phyloP scores from a whole-genome alignment of 2,329 filamentous ascomycete genomes.

The Hymenoscyphus repandus region DNA sequence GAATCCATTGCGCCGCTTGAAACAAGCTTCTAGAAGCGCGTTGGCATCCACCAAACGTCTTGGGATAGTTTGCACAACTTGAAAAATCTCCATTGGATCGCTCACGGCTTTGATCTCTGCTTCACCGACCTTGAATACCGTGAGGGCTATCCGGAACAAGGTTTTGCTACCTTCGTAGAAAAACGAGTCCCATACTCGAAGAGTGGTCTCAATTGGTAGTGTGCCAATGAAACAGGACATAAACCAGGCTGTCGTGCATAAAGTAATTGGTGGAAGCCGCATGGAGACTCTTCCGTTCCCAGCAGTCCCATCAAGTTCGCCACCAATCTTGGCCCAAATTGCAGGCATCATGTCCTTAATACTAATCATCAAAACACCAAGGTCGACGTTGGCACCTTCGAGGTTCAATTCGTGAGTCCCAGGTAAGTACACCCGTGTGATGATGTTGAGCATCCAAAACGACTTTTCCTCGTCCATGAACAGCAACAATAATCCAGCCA shows the following conservation, averaged over 20 bases:
- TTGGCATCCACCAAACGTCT: slow-evolving; percentile 79
- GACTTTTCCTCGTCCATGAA: slow-evolving; percentile 88
- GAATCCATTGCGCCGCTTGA: slow-evolving; percentile 74
- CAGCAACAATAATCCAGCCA: slow-evolving; percentile 81
- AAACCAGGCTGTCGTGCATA: slow-evolving; percentile 95
- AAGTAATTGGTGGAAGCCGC: slow-evolving; percentile 79
- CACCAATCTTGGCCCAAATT: slow-evolving; percentile 84
- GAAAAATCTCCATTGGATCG: slow-evolving; percentile 94
- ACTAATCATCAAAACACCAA: slow-evolving; percentile 86
- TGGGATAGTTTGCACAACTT: slow-evolving; percentile 84
- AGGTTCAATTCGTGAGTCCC: slow-evolving; percentile 88
- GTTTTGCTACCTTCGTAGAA: slow-evolving; percentile 95
- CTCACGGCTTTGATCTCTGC: slow-evolving; percentile 69
- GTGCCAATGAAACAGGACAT: slow-evolving; percentile 97
- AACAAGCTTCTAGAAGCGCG: slow-evolving; percentile 74
- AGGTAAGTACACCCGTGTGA: slow-evolving; percentile 81
- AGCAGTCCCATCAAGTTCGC: slow-evolving; percentile 54
- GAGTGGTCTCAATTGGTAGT: slow-evolving; percentile 82
- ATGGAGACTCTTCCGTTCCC: slow-evolving; percentile 31
- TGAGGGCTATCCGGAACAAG: slow-evolving; percentile 83
- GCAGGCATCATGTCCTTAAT: slow-evolving; percentile 76
- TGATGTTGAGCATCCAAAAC: slow-evolving; percentile 90
- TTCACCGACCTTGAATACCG: slow-evolving; percentile 88
- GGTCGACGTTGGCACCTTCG: slow-evolving; percentile 87
- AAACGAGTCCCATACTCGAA: slow-evolving; percentile 92